Evolutionary conservation across 371 early-diverging fungal genomes (phyloP).

Genomic region (Sporodiniella umbellata): DNA sequence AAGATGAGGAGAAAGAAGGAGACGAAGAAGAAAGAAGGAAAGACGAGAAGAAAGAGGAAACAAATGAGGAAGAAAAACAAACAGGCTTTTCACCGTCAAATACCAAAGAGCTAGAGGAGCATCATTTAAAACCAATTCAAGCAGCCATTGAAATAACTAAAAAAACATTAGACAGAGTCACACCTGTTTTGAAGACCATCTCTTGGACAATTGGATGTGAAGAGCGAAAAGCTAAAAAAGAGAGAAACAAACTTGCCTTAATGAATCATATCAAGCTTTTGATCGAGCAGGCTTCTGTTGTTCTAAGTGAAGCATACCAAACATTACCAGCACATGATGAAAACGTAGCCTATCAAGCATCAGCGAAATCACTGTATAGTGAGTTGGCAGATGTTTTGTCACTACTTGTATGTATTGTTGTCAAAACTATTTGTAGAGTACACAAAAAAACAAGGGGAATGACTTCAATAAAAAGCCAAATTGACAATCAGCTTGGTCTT

Average conservation of each 20-base stretch:
- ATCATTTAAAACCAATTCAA: conserved; percentile 17
- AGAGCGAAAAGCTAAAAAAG: conserved; percentile 23
- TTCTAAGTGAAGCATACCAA: conserved; percentile 22
- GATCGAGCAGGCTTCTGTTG: conserved; percentile 24
- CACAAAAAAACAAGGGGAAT: too few species aligned
- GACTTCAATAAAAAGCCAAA: too few species aligned
- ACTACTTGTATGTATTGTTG: too few species aligned
- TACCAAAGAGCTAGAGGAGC: too few species aligned
- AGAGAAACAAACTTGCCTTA: conserved; percentile 22
- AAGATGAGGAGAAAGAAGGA: conserved; percentile 8
- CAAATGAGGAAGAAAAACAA: too few species aligned
- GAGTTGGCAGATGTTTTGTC: too few species aligned
- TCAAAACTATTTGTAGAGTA: too few species aligned
- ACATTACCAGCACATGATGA: conserved; percentile 27
- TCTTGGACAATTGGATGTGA: conserved; percentile 20
- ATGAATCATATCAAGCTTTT: conserved; percentile 20
- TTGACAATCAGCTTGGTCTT: too few species aligned
- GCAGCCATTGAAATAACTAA: conserved; percentile 15
- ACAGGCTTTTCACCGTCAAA: too few species aligned
- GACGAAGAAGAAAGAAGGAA: conserved; percentile 8
- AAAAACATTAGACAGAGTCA: too few species aligned
- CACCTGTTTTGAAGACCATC: conserved; percentile 21
- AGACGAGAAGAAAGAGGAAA: conserved; percentile 18
- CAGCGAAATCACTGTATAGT: too few species aligned
- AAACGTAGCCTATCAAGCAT: too few species aligned